Base-by-base conservation (phyloP, 805 yeast species). In the Yarrowia sp. region DNA sequence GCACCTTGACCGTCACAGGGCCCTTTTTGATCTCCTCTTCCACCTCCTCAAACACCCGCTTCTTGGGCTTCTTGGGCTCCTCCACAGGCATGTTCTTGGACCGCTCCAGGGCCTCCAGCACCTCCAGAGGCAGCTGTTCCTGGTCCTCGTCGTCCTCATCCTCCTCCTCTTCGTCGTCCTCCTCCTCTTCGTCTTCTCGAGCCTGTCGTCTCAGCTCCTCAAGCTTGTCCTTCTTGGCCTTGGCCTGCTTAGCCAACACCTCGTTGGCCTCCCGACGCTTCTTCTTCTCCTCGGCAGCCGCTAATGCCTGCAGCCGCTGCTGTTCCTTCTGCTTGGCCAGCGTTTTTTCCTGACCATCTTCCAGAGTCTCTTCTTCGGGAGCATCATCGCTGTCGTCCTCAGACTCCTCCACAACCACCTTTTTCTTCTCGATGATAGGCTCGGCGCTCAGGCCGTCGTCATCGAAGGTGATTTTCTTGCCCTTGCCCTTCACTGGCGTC, bases 331-430 rank as follows among this genome's bases (percentile, higher is more conserved):
- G 68, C 42, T 68, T 42, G 30, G 42, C 50, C 58, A 53, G 38
- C 10, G 66, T 50, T 20, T 68, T 44, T 33, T 64, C 63, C 14
- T 71, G 70, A 1, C 77, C 69, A 9, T 67, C 72, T 20, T 63
- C 47, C 56, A 75, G 69, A 10, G 73, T 69, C 50, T 74, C 76
- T 66, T 77, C 80, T 52, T 77, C 79, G 14, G 80, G 80, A 3
- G 79, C 79, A 55, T 74, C 77, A 69, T 77, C 79, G 49, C 67
- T 60, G 46, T 71, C 76, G 61, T 53, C 52, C 17, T 66, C 69
- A 14, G 33, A 19, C 36, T 36, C 66, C 38, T 61, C 55, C 46
- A 38, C 15, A 15, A 46, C 38, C 6, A 10, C 36, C 13, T 46
- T 61, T 36, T 61, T 61, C 46, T 47, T 44, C 66, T 61, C 55